A percentile compares a stretch with the other conserved stretches of the same genome.
phyloP scores from a whole-genome alignment of 2,329 filamentous ascomycete genomes.

The Scopulariopsis brevicaulis region DNA sequence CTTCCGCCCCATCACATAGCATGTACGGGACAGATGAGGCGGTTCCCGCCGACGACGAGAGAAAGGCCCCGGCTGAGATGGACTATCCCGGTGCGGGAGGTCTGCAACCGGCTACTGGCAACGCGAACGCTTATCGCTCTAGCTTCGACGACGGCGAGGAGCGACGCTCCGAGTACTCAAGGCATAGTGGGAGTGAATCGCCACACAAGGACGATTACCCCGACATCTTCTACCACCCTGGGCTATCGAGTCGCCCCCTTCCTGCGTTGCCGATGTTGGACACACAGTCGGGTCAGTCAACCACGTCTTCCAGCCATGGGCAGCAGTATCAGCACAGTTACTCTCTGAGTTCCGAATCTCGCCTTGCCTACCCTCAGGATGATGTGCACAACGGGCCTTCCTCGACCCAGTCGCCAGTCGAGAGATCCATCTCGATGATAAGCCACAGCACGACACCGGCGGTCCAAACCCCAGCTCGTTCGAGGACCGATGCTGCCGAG shows the following conservation, averaged over 20 bases:
- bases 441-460: conserved; percentile 72
- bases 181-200: conserved; percentile 51
- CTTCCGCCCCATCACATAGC: conserved; percentile 26
- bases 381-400: not conserved
- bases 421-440: conserved; percentile 71
- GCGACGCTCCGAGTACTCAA: conserved; percentile 43
- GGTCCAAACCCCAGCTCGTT: conserved; percentile 72
- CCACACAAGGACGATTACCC: conserved; percentile 61
- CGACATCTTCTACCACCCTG: conserved; percentile 90
- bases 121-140: conserved; percentile 48
- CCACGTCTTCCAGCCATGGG: conserved; percentile 20
- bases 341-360: conserved; percentile 35
- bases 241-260: conserved; percentile 54
- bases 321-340: conserved; percentile 33
- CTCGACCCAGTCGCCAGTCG: conserved; percentile 13
- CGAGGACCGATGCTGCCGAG: conserved; percentile 85
- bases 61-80: conserved; percentile 46
- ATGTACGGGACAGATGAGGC: not conserved
- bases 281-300: conserved; percentile 16
- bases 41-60: not conserved
- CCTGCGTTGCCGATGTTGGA: conserved; percentile 47
- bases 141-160: conserved; percentile 95
- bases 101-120: conserved; percentile 43
- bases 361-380: conserved; percentile 13
- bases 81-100: conserved; percentile 90